These are phyloP conservation scores for Trypanosoma lewisi DNA, from an alignment of 208 protist species.

Conservation along the genomic window DNA sequence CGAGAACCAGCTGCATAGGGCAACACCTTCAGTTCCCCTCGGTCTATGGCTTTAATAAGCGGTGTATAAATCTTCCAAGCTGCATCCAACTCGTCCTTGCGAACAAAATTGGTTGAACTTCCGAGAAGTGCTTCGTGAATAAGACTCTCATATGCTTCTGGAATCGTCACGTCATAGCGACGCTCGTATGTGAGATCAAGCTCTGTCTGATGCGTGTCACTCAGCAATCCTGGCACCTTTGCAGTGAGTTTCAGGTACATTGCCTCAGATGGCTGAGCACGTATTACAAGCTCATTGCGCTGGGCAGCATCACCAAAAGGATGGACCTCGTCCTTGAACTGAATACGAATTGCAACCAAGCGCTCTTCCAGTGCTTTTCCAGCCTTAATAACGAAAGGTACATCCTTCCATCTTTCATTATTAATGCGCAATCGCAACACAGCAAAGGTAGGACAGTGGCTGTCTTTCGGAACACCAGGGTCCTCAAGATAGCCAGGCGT, in stretches of 20 bases:
- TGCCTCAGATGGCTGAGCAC: slow-evolving; percentile 89
- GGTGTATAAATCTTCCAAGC: slow-evolving; percentile 92
- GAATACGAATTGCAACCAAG: slow-evolving; percentile 78
- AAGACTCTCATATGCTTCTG: slow-evolving; percentile 91
- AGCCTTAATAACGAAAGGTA: slow-evolving; percentile 92
- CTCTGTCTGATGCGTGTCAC: slow-evolving; percentile 83
- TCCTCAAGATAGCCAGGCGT: slow-evolving; percentile 91
- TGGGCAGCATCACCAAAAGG: slow-evolving; percentile 73
- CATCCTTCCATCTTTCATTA: slow-evolving; percentile 92
- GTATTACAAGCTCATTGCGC: slow-evolving; percentile 92
- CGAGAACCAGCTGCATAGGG: slow-evolving; percentile 81
- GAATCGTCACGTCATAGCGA: slow-evolving; percentile 77
- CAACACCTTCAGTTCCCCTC: slow-evolving; percentile 51
- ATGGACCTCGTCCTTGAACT: slow-evolving; percentile 87
- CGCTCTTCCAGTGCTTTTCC: slow-evolving; percentile 90
- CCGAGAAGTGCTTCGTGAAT: slow-evolving; percentile 85
- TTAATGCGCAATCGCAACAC: slow-evolving; percentile 81
- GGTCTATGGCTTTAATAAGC: slow-evolving; percentile 86
- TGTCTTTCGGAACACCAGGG: slow-evolving; percentile 66
- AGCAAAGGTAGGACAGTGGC: slow-evolving; percentile 89
- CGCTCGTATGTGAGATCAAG: slow-evolving; percentile 88
- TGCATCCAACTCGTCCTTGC: slow-evolving; percentile 89
- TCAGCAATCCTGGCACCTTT: slow-evolving; percentile 80
- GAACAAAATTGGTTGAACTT: slow-evolving; percentile 90
- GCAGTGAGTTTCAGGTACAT: slow-evolving; percentile 92